These are phyloP conservation scores for Aquilaria agallochum DNA, from an alignment of 441 rosid genomes.

Conservation along the genomic window DNA sequence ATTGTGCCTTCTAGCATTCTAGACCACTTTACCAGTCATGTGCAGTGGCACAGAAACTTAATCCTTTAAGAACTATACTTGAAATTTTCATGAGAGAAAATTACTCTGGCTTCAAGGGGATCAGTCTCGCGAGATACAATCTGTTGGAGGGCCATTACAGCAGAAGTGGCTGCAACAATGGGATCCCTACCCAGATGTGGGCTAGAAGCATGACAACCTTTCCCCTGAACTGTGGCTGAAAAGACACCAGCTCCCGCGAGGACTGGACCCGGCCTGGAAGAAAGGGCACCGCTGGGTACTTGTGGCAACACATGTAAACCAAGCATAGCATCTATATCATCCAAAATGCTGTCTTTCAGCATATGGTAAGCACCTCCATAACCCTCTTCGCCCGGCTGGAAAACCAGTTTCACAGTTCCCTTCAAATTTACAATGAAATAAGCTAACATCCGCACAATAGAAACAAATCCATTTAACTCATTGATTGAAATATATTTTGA, in stretches of 20 bases:
- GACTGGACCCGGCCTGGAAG: conserved; percentile 40
- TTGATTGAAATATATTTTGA: neutral
- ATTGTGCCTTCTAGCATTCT: no score
- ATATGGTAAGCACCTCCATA: conserved; percentile 42
- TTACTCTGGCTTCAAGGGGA: conserved; percentile 44
- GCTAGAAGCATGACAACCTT: conserved; percentile 42
- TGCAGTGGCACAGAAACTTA: no score
- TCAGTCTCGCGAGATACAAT: conserved; percentile 41
- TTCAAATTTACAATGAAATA: conserved; percentile 6
- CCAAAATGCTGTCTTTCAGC: conserved; percentile 38
- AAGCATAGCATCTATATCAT: conserved; percentile 29
- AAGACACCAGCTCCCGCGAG: conserved; percentile 41
- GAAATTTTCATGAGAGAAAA: neutral
- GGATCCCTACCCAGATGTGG: conserved; percentile 38
- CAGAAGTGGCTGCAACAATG: conserved; percentile 35
- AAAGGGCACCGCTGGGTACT: conserved; percentile 28
- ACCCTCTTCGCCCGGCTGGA: conserved; percentile 59
- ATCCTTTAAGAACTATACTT: no score
- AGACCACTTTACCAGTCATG: no score
- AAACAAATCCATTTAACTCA: neutral
- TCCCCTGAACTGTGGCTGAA: conserved; percentile 29
- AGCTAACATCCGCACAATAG: neutral
- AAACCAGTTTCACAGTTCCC: conserved; percentile 52
- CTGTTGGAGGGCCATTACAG: conserved; percentile 36
- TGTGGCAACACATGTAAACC: conserved; percentile 34